Conservation (phyloP, 345 rosid species). For the Erucastrum elatum region DNA sequence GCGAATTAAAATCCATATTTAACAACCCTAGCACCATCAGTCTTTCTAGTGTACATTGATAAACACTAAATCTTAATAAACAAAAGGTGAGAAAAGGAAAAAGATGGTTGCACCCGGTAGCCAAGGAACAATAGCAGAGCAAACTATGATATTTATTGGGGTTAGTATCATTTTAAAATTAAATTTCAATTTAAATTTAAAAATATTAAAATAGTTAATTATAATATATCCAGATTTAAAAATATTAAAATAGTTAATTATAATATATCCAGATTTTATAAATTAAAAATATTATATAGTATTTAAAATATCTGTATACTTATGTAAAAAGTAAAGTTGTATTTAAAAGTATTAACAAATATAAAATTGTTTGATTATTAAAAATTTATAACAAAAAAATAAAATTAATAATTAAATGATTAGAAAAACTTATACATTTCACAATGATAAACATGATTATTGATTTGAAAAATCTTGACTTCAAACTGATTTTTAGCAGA, state of each 20-base stretch:
- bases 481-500: not conserved
- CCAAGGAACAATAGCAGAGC: not conserved
- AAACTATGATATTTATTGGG: not conserved
- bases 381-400: no score
- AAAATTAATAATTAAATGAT: not conserved
- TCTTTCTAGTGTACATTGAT: not conserved
- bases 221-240: not conserved
- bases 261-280: not conserved
- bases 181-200: no score
- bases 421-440: not conserved
- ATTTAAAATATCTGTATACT: not conserved
- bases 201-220: no score
- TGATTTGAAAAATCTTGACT: not conserved
- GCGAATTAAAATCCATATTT: no score
- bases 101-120: not conserved
- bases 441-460: not conserved
- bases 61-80: not conserved
- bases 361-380: not conserved
- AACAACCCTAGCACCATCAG: not conserved
- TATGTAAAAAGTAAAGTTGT: not conserved
- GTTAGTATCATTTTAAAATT: no score
- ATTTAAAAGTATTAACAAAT: no score
- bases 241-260: no score
- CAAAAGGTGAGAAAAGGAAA: not conserved
- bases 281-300: no score